Evolutionary conservation across 768 basidiomycete genomes (phyloP).

Genomic region (Tricholoma furcatifolium): DNA sequence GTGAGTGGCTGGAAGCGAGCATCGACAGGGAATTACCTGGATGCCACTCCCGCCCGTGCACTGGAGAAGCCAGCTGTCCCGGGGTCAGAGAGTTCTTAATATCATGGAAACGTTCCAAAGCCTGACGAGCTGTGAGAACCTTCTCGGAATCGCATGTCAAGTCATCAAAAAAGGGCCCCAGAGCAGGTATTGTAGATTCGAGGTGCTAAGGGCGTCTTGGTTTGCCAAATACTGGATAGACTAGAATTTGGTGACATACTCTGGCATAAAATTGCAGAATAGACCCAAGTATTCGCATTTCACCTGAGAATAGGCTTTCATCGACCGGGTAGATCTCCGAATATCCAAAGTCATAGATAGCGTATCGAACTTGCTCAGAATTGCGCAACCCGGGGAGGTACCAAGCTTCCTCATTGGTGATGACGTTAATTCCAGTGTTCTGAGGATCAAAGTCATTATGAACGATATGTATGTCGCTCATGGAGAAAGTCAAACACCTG

Average conservation of each 20-base stretch:
- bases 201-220: neutral
- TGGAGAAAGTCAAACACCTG: no score
- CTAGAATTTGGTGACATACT: neutral
- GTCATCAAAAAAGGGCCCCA: no score
- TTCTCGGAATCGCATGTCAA: neutral
- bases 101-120: no score
- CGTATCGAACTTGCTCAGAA: neutral
- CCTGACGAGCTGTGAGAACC: neutral
- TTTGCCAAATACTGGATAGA: neutral
- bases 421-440: neutral
- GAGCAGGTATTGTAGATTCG: neutral
- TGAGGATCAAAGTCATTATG: neutral
- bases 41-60: neutral
- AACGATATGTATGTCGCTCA: no score
- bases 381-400: neutral
- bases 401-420: neutral
- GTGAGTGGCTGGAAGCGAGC: neutral
- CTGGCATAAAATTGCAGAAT: neutral
- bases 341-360: neutral
- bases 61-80: no score
- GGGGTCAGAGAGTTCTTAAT: no score
- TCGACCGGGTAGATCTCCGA: neutral
- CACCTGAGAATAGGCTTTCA: neutral
- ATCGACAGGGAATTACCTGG: neutral
- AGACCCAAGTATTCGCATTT: neutral